Base-by-base conservation (phyloP, 805 yeast genomes). In the Starmerella apis region DNA sequence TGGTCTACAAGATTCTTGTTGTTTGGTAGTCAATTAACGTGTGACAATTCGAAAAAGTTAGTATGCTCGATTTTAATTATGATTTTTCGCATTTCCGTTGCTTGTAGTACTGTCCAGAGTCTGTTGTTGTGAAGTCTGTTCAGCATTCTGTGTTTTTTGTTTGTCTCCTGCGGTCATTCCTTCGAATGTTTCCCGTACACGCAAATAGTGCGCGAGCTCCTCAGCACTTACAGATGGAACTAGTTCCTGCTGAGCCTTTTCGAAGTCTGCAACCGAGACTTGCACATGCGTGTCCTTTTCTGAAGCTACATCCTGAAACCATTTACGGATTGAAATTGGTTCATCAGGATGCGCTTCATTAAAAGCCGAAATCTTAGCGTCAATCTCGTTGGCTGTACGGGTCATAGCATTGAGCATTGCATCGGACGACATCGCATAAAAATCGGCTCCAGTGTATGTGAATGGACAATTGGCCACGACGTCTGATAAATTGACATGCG, bases 381-480 rank as follows among this genome's bases (percentile, higher is more conserved):
- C 97, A 14, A 83, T 86, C 31, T 74, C 77, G 8, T 72, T 72
- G 1, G 97, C 96, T 0, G 82, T 79, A 57, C 97, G 71, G 1
- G 92, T 84, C 96, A 92, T 90, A 1, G 97, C 96, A 65, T 86
- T 86, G 58, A 90, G 73, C 92, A 90, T 86, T 0, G 97, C 85
- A 66, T 92, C 97, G 0, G 95, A 83, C 63, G 96, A 86, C 52
- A 92, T 69, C 0, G 97, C 98, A 66, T 92, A 92, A 67, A 92
- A 90, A 65, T 92, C 98, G 3, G 98, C 98, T 56, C 98, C 98
- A 0, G 98, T 90, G 63, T 79, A 88, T n/a, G 86, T 86, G 63
- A 80, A 86, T 0, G 95, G 84, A 67, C 96, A 87, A 6, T 68
- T 65, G 16, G 74, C 72, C 0, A 95, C 90, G 23, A 92, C 67